Evolutionary conservation across 768 basidiomycete genomes (phyloP).

Genomic region (Trametes cubensis): DNA sequence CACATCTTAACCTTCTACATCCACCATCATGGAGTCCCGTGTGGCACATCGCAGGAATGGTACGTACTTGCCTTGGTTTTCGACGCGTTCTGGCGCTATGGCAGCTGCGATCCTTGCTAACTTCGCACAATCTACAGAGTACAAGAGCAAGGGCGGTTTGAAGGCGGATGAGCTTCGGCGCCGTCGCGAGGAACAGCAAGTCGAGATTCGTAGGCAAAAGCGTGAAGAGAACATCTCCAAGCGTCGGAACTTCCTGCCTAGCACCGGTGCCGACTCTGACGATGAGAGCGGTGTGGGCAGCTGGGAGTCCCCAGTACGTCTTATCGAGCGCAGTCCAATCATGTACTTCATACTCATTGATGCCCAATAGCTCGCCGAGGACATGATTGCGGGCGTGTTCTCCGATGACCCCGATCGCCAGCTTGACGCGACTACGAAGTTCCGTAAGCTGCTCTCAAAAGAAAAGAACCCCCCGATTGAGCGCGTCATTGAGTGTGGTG

Average conservation of each 20-base stretch:
- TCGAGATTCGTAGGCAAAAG: slow-evolving; percentile 98
- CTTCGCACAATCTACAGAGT: slow-evolving; percentile 58
- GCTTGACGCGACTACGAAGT: slow-evolving; percentile 96
- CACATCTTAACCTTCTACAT: slow-evolving; percentile 26
- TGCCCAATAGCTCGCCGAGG: slow-evolving; percentile 64
- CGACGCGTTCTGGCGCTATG: background rate
- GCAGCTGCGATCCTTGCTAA: slow-evolving; percentile 31
- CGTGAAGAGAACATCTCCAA: slow-evolving; percentile 99
- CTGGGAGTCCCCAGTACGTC: slow-evolving; percentile 80
- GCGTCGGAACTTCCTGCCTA: slow-evolving; percentile 89
- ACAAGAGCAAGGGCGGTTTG: slow-evolving; percentile 88
- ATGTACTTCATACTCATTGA: slow-evolving; percentile 9
- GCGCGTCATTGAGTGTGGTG: slow-evolving; percentile 95
- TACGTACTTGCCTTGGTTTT: slow-evolving; percentile 36
- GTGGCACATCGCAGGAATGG: slow-evolving; percentile 77
- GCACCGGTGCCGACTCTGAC: slow-evolving; percentile 80
- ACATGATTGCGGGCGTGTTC: slow-evolving; percentile 93
- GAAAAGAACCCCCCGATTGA: slow-evolving; percentile 99
- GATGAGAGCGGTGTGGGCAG: slow-evolving; percentile 72
- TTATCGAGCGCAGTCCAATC: slow-evolving; percentile 26
- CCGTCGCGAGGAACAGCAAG: slow-evolving; percentile 97
- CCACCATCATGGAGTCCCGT: slow-evolving; percentile 51
- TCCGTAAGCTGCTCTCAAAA: slow-evolving; percentile 97
- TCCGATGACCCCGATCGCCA: slow-evolving; percentile 90
- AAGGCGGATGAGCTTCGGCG: slow-evolving; percentile 94